Evolutionary conservation across 1,284 basidiomycete genomes (phyloP).

Genomic region (Polyporus tsugae): DNA sequence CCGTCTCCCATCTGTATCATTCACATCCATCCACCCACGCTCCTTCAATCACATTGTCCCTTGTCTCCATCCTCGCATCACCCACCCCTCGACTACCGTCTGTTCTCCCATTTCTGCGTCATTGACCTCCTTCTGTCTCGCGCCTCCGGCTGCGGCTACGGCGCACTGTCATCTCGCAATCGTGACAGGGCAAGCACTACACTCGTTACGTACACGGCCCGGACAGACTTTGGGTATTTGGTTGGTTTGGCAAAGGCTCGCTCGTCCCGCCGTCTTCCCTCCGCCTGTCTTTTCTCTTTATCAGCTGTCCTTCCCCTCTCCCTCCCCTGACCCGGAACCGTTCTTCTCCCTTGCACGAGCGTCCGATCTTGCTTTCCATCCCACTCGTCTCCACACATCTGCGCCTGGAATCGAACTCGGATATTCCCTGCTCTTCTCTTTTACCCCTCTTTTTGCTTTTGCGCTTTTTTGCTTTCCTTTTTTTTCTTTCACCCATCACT

Average conservation of each 20-base stretch:
- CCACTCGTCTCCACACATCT: not conserved
- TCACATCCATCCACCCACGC: not conserved
- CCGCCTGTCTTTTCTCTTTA: not conserved
- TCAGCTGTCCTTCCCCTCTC: not conserved
- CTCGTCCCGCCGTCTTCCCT: not conserved
- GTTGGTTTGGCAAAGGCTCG: conserved; percentile 15
- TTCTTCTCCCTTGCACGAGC: not conserved
- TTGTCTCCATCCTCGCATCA: not conserved
- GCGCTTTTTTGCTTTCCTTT: not conserved
- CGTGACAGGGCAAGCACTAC: not conserved
- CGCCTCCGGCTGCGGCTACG: not conserved
- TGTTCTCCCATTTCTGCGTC: not conserved
- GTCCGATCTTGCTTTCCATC: not conserved
- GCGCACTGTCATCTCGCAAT: not conserved
- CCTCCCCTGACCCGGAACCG: not conserved
- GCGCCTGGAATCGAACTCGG: not conserved
- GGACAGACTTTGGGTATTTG: conserved; percentile 25
- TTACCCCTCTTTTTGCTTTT: not conserved
- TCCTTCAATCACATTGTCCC: not conserved
- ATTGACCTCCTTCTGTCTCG: not conserved
- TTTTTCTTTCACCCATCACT: not conserved
- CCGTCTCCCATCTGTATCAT: conserved; percentile 9
- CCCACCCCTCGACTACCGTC: not conserved
- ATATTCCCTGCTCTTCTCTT: not conserved
- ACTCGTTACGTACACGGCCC: not conserved